Evolutionary conservation across 768 basidiomycete species (phyloP).

Genomic region (Mycena crocata): DNA sequence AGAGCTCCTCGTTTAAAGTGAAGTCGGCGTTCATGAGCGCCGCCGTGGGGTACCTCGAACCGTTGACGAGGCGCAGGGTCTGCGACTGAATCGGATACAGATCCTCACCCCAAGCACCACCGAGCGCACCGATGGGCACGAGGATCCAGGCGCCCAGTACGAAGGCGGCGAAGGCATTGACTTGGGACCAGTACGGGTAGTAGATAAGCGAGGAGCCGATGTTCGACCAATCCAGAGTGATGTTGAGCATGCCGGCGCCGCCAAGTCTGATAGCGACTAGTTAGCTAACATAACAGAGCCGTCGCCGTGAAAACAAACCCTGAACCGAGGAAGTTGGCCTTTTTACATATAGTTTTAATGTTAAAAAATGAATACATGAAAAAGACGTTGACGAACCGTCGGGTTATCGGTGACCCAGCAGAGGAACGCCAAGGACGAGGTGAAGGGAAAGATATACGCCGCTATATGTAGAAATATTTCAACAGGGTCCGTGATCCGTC

Average conservation of each 20-base stretch:
- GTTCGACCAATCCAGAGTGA: conserved; percentile 42
- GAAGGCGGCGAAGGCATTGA: conserved; percentile 37
- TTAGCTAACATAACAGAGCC: not conserved
- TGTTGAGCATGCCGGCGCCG: conserved; percentile 37
- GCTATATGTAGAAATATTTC: not conserved
- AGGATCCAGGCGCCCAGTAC: conserved; percentile 40
- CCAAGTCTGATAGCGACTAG: conserved; percentile 28
- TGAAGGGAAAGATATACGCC: conserved; percentile 41
- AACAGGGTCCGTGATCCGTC: not conserved
- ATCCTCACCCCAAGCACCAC: conserved; percentile 37
- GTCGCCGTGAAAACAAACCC: conserved; percentile 16
- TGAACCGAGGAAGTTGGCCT: conserved; percentile 29
- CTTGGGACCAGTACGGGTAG: conserved; percentile 42
- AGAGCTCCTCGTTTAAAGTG: conserved; percentile 34
- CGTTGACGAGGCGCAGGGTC: conserved; percentile 33
- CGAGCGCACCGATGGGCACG: conserved; percentile 36
- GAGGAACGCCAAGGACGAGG: conserved; percentile 39
- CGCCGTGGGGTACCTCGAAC: conserved; percentile 34
- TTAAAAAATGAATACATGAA: not conserved
- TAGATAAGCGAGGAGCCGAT: conserved; percentile 37
- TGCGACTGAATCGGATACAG: conserved; percentile 39
- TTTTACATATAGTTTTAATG: not conserved
- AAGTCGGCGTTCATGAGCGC: conserved; percentile 35
- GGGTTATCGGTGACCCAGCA: conserved; percentile 41
- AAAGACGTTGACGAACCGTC: conserved; percentile 25